Base-by-base conservation (phyloP, 768 basidiomycete genomes). In the Cyclocybe aegerita region DNA sequence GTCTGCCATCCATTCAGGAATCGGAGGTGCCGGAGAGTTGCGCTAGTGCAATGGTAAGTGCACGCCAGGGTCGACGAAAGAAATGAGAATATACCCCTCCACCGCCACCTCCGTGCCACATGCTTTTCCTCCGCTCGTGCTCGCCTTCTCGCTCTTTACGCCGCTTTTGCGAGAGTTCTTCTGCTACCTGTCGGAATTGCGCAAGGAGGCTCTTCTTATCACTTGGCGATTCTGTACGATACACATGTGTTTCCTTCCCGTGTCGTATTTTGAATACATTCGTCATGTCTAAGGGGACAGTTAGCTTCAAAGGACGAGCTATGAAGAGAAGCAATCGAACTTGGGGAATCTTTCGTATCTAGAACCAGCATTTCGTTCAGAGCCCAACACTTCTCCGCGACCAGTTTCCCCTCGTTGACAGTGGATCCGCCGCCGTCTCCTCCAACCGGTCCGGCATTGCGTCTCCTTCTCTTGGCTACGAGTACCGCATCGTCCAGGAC, bases 251-350 rank as follows among this genome's bases (percentile, higher is more conserved):
- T 67, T 98, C 96, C 67, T 96, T 97, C 4, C 90, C 87, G 52
- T 94, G 85, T 53, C 89, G 79, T 55, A 99, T 84, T 74, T 98
- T 98, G 78, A 98, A 90, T 3, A 98, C 95, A 59, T 98, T 97
- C n/a, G 87, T 92, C 77, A 98, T 86, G 43, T 71, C 87, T 83
- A 43, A 12, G 46, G 35, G 44, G 32, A 23, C 32, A 31, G 32
- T 40, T 12, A 48, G 39, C 4, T 43, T 43, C 16, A 36, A 35
- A 30, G 45, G 42, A 30, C 40, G 56, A 38, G 58, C 4, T 2
- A 44, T 16, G 12, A 48, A 32, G 40, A 30, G 29, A 40, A 35
- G 43, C 11, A 57, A 17, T 70, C 86, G 56, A 50, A 95, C 95
- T 87, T 4, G 92, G 79, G 3, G 93, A 88, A 68, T 98, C 97